These are phyloP conservation scores for Solanum bukasovii DNA, from an alignment of 257 asterid species.

Conservation along the genomic window DNA sequence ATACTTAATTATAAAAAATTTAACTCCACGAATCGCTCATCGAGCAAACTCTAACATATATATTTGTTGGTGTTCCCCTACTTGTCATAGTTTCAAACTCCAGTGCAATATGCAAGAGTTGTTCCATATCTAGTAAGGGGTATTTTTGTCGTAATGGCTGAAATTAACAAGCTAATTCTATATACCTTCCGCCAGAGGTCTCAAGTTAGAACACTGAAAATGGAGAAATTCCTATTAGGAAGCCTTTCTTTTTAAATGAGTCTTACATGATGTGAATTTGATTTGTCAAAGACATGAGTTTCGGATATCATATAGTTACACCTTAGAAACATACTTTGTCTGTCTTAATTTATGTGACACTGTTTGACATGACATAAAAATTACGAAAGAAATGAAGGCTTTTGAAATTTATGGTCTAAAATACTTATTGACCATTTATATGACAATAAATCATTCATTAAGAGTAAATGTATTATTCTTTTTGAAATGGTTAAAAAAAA, in stretches of 20 bases:
- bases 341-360: fast-evolving
- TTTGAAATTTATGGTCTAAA: too few relatives aligned
- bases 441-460: too few relatives aligned
- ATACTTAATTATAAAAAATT: too few relatives aligned
- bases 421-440: too few relatives aligned
- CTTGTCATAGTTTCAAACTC: too few relatives aligned
- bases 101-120: neutral
- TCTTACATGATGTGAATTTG: neutral
- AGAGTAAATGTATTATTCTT: too few relatives aligned
- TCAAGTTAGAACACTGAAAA: neutral
- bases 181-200: neutral
- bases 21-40: neutral
- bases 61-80: too few relatives aligned
- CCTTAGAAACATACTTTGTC: neutral
- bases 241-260: too few relatives aligned
- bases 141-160: neutral
- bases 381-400: fast-evolving
- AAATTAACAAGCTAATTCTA: neutral
- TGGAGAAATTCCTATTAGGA: neutral
- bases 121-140: neutral
- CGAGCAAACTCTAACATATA: too few relatives aligned
- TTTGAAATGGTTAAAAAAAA: fast-evolving
- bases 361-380: fast-evolving
- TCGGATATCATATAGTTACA: neutral
- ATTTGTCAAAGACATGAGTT: neutral